Evolutionary conservation across 345 rosid genomes (phyloP).

Genomic region (Litchi chinensis): DNA sequence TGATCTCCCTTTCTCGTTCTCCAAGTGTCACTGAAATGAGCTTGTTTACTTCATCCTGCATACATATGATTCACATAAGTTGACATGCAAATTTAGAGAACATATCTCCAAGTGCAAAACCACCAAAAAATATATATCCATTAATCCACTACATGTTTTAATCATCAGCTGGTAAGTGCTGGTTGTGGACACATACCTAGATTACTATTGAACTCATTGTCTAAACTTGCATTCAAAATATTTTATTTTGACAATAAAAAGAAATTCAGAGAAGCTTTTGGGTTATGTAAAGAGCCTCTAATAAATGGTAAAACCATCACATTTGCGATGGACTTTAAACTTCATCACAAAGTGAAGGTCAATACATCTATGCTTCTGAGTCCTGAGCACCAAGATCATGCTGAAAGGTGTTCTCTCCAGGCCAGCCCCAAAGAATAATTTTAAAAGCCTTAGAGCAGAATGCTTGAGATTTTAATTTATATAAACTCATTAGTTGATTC

Average conservation of each 20-base stretch:
- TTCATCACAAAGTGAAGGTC: not conserved
- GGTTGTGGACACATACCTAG: not conserved
- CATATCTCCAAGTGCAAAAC: not conserved
- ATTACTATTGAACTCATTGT: not conserved
- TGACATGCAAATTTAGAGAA: not conserved
- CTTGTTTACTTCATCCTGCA: constrained; percentile 88
- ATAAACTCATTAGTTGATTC: not conserved
- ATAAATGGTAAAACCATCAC: not conserved
- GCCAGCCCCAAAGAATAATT: not conserved
- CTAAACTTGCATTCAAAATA: not conserved
- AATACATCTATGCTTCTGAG: not conserved
- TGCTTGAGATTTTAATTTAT: not conserved
- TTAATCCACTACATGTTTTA: not conserved
- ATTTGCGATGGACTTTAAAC: not conserved
- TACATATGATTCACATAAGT: not conserved
- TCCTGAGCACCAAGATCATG: not conserved
- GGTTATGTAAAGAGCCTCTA: not conserved
- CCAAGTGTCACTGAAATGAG: constrained; percentile 59
- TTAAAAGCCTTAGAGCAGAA: not conserved
- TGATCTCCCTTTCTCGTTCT: constrained; percentile 79
- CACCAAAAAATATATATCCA: not conserved
- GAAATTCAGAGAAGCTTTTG: constrained; percentile 1
- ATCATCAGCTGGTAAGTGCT: not conserved
- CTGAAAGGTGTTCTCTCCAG: not conserved
- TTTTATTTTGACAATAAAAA: not conserved